Evolutionary conservation across 2,329 filamentous ascomycete genomes (phyloP).

Genomic region (Alternaria sp.): DNA sequence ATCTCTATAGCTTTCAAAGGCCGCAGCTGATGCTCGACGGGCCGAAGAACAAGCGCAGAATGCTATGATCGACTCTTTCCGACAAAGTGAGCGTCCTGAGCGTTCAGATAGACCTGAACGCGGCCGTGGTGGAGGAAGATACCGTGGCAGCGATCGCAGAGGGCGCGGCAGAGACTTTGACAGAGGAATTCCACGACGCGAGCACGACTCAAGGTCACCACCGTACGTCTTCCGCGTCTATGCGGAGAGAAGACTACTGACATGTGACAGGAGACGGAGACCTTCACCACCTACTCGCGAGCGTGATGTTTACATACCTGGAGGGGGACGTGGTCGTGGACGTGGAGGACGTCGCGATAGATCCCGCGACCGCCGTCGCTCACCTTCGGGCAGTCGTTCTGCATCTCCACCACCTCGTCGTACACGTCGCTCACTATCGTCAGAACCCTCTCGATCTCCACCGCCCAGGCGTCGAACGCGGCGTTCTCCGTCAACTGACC

Average conservation of each 20-base stretch:
- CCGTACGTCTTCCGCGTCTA: constrained; percentile 31
- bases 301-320: constrained; percentile 67
- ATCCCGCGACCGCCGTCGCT: constrained; percentile 46
- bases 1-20: constrained; percentile 77
- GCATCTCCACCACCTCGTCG: constrained; percentile 21
- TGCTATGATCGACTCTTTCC: constrained; percentile 73
- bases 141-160: constrained; percentile 55
- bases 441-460: constrained; percentile 37
- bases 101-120: constrained; percentile 57
- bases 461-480: constrained; percentile 38
- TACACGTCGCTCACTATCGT: constrained; percentile 22
- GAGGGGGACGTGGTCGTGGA: constrained; percentile 50
- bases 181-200: constrained; percentile 56
- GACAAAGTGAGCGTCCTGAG: constrained; percentile 67
- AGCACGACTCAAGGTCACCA: constrained; percentile 62
- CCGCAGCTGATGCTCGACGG: constrained; percentile 76
- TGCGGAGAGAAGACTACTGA: constrained; percentile 20
- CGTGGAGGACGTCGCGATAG: constrained; percentile 50
- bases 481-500: constrained; percentile 42
- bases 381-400: constrained; percentile 37
- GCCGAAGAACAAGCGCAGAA: constrained; percentile 71
- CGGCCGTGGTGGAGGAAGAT: constrained; percentile 58
- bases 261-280: constrained; percentile 54
- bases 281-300: constrained; percentile 60
- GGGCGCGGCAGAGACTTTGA: constrained; percentile 55